phyloP scores from a whole-genome alignment of 2,329 filamentous ascomycete genomes.

The Madurella fahalii region DNA sequence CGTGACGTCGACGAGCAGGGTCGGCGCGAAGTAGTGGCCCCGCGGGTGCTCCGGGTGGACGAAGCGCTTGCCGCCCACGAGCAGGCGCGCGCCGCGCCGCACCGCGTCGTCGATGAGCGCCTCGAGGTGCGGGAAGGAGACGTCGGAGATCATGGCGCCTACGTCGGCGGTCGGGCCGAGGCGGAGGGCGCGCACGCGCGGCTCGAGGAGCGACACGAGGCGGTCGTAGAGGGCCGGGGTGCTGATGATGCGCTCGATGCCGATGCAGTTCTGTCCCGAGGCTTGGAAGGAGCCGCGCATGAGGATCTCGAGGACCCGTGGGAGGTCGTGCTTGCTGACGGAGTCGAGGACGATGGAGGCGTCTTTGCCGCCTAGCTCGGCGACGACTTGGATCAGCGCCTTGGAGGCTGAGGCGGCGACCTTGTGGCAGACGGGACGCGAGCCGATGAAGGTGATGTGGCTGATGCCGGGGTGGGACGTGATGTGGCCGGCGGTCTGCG shows the following conservation, averaged over 20 bases:
- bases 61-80: slow-evolving; percentile 72
- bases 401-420: slow-evolving; percentile 85
- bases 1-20: slow-evolving; percentile 85
- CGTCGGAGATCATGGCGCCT: slow-evolving; percentile 82
- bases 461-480: slow-evolving; percentile 80
- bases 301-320: slow-evolving; percentile 73
- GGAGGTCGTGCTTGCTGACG: slow-evolving; percentile 55
- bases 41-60: slow-evolving; percentile 67
- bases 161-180: slow-evolving; percentile 77
- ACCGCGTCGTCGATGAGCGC: slow-evolving; percentile 73
- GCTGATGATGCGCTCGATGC: slow-evolving; percentile 88
- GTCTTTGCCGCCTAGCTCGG: slow-evolving; percentile 94
- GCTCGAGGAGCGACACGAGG: slow-evolving; percentile 66
- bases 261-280: slow-evolving; percentile 95
- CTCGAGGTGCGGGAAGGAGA: slow-evolving; percentile 73
- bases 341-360: slow-evolving; percentile 87
- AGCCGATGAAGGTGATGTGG: slow-evolving; percentile 96
- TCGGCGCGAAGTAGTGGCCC: slow-evolving; percentile 91
- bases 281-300: slow-evolving; percentile 94
- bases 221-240: slow-evolving; percentile 70
- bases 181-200: slow-evolving; percentile 69
- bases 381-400: slow-evolving; percentile 78
- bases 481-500: slow-evolving; percentile 71
- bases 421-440: slow-evolving; percentile 76
- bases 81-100: slow-evolving; percentile 69